These are phyloP conservation scores for Coniochaeta hoffmannii DNA, from an alignment of 2,329 filamentous ascomycete genomes.

Conservation along the genomic window DNA sequence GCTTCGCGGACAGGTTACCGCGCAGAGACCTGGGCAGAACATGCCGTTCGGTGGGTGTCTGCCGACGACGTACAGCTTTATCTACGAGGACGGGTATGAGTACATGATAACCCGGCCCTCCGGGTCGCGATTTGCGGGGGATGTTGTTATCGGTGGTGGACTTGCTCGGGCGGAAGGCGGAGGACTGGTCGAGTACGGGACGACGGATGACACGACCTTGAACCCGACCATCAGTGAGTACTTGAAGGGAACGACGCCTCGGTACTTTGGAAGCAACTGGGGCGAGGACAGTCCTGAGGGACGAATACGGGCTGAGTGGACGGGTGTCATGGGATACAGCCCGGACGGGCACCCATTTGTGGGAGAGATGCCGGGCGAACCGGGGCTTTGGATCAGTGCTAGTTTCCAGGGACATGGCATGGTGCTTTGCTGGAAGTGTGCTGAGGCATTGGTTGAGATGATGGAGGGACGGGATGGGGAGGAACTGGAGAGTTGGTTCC, in stretches of 20 bases:
- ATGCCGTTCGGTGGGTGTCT: conserved; percentile 29
- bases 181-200: conserved; percentile 43
- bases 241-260: conserved; percentile 30
- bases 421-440: conserved; percentile 54
- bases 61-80: conserved; percentile 51
- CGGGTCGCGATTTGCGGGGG: conserved; percentile 33
- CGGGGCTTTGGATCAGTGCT: conserved; percentile 46
- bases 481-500: conserved; percentile 41
- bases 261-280: conserved; percentile 47
- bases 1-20: conserved; percentile 41
- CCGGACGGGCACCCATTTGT: conserved; percentile 46
- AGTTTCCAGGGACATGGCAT: conserved; percentile 62
- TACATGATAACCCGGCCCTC: conserved; percentile 56
- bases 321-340: conserved; percentile 50
- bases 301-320: conserved; percentile 39
- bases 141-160: conserved; percentile 57
- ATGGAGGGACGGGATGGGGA: conserved; percentile 27
- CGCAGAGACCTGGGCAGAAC: conserved; percentile 25
- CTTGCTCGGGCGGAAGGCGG: conserved; percentile 29
- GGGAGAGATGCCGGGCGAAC: conserved; percentile 35
- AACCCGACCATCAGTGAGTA: conserved; percentile 45
- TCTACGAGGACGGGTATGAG: conserved; percentile 54
- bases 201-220: conserved; percentile 45
- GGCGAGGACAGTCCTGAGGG: conserved; percentile 32
- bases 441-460: conserved; percentile 49